phyloP scores from a whole-genome alignment of 1,284 basidiomycete species.

The Fistulinella cinereoalba region DNA sequence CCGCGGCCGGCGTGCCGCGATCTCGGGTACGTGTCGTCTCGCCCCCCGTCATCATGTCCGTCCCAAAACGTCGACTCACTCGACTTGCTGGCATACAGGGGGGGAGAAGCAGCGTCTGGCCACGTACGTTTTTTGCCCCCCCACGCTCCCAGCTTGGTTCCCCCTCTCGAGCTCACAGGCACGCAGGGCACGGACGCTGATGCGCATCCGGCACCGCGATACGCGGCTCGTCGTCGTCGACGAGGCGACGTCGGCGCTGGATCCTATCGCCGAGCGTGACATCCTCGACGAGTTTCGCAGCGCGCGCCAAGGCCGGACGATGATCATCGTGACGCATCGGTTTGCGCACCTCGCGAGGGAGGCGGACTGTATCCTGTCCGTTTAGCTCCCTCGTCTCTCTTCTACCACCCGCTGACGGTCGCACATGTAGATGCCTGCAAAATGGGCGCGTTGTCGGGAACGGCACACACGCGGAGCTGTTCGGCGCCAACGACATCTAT shows the following conservation, averaged over 20 bases:
- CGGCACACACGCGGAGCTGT: slow-evolving; percentile 53
- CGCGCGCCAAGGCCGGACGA: slow-evolving; percentile 54
- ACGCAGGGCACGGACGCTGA: slow-evolving; percentile 37
- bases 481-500: slow-evolving; percentile 47
- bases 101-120: slow-evolving; percentile 47
- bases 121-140: slow-evolving; percentile 35
- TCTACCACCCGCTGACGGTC: too few species aligned
- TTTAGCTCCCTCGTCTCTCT: background rate
- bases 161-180: background rate
- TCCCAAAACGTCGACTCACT: background rate
- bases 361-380: slow-evolving; percentile 60
- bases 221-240: slow-evolving; percentile 48
- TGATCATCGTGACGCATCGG: slow-evolving; percentile 65
- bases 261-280: slow-evolving; percentile 47
- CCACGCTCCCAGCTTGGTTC: too few species aligned
- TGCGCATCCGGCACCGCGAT: slow-evolving; percentile 43
- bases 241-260: slow-evolving; percentile 52
- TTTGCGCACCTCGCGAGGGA: slow-evolving; percentile 61
- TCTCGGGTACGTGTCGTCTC: slow-evolving; percentile 25
- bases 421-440: slow-evolving; percentile 66
- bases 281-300: slow-evolving; percentile 49
- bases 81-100: slow-evolving; percentile 21
- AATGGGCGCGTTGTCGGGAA: slow-evolving; percentile 50
- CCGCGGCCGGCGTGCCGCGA: slow-evolving; percentile 6
- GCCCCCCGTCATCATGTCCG: background rate